Evolutionary conservation across 306 rosid species (phyloP).

Genomic region (Macrotyloma uniflorum): DNA sequence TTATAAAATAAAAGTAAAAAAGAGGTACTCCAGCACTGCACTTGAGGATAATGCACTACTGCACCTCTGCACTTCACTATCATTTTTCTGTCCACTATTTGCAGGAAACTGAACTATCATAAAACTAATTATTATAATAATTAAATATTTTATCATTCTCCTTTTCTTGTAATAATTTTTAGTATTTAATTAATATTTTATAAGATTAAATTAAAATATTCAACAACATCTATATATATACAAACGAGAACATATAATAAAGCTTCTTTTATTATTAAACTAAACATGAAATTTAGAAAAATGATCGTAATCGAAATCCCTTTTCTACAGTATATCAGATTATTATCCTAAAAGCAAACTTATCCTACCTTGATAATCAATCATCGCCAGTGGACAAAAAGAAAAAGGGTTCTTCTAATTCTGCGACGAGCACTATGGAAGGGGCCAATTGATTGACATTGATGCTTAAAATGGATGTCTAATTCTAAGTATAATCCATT

Average conservation of each 20-base stretch:
- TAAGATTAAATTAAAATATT: no score
- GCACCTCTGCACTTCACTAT: no score
- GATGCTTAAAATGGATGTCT: neutral
- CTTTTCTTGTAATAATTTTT: no score
- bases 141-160: no score
- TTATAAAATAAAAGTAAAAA: neutral
- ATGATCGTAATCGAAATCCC: neutral
- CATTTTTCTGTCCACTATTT: neutral
- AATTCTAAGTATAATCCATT: neutral
- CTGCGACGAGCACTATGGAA: neutral
- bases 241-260: no score
- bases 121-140: no score
- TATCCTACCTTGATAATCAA: neutral
- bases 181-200: no score
- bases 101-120: neutral
- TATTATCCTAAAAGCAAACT: neutral
- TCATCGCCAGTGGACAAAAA: neutral
- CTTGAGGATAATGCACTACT: neutral
- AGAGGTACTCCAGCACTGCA: neutral
- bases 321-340: neutral
- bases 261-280: no score
- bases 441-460: neutral
- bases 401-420: neutral
- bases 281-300: neutral
- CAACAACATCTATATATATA: no score